A percentile compares a stretch with the other conserved stretches of the same genome.
These are phyloP conservation scores for Corymbia citriodora DNA, from an alignment of 441 rosid genomes.

Conservation along the genomic window DNA sequence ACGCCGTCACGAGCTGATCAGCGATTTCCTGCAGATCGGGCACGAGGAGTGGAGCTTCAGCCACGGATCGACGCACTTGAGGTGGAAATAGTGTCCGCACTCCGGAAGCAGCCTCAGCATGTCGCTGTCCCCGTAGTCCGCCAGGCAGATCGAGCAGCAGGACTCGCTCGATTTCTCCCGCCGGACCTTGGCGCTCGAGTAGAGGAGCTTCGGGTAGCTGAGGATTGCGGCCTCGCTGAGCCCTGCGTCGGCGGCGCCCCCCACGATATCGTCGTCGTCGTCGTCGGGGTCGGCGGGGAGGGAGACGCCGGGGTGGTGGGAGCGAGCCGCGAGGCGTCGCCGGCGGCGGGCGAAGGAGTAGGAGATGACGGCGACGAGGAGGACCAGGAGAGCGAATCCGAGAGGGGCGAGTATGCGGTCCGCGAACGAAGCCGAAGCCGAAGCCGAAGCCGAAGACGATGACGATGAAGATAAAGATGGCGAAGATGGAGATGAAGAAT, in stretches of 20 bases:
- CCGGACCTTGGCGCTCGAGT: conserved; percentile 2
- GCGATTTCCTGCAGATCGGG: conserved; percentile 41
- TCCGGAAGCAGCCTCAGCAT: conserved; percentile 32
- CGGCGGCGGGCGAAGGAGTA: conserved; percentile 4
- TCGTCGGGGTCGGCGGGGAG: neutral
- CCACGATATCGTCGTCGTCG: neutral
- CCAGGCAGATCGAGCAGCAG: conserved; percentile 40
- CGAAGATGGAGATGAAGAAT: neutral
- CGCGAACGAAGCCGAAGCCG: neutral
- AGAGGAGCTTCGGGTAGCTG: conserved; percentile 20
- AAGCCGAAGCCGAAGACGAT: neutral
- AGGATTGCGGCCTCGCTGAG: conserved; percentile 13
- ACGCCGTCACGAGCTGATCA: neutral
- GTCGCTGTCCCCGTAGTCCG: conserved; percentile 34
- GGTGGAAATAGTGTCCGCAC: conserved; percentile 42
- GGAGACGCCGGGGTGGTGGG: neutral
- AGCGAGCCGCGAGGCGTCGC: neutral
- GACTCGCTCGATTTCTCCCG: neutral
- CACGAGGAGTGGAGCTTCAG: conserved; percentile 39
- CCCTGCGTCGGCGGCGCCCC: neutral
- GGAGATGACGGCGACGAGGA: conserved; percentile 5
- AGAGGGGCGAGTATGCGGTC: neutral
- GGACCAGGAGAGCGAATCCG: conserved; percentile 3
- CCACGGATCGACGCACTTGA: conserved; percentile 45
- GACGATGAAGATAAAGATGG: neutral